Conservation (phyloP, 1,284 basidiomycete genomes). For the Thecaphora frezii region DNA sequence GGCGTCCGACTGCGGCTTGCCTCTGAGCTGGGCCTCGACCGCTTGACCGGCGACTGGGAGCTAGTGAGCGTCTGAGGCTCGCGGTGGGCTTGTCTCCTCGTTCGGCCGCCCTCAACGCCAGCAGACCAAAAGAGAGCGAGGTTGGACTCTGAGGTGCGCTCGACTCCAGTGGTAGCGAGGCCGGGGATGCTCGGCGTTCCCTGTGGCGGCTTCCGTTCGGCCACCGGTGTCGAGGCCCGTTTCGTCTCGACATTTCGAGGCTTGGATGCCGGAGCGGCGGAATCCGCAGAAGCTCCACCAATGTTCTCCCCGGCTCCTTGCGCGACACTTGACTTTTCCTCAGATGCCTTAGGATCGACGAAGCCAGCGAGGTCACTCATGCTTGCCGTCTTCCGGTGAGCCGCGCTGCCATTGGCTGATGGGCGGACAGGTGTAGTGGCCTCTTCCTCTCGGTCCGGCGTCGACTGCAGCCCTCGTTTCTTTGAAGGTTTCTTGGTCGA, state of each 20-base stretch:
- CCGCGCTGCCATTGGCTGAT: conserved; percentile 1
- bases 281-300: no score
- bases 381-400: conserved; percentile 37
- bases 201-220: conserved; percentile 7
- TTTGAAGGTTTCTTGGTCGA: not conserved
- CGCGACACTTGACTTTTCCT: not conserved
- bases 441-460: conserved; percentile 11
- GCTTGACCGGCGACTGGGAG: conserved; percentile 17
- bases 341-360: not conserved
- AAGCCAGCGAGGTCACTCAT: conserved; percentile 18
- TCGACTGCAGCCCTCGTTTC: not conserved
- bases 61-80: conserved; percentile 31
- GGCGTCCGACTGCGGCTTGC: conserved; percentile 34
- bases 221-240: conserved; percentile 2
- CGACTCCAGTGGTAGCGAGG: conserved; percentile 52
- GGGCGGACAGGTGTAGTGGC: conserved; percentile 10
- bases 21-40: conserved; percentile 19
- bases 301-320: no score
- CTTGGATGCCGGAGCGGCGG: no score
- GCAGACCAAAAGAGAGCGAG: conserved; percentile 57
- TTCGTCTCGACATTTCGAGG: no score
- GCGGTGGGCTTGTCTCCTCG: conserved; percentile 41
- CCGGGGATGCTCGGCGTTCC: conserved; percentile 20
- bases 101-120: conserved; percentile 48
- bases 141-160: conserved; percentile 56